Conservation (phyloP, 805 yeast genomes). For the Teunomyces cretensis region DNA sequence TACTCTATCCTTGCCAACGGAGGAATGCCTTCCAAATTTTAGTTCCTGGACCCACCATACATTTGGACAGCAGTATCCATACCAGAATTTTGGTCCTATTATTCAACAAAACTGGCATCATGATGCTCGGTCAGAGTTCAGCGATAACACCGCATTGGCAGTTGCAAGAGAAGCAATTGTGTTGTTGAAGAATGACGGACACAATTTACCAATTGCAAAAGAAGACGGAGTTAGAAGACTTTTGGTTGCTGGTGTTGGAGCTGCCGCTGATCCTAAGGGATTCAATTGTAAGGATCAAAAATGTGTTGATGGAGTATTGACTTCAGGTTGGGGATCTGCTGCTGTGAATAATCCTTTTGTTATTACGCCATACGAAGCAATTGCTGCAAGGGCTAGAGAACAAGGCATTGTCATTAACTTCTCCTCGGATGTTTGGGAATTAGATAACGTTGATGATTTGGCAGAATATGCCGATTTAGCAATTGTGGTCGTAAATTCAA, state of each 20-base stretch:
- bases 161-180: conserved; percentile 60
- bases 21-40: conserved; percentile 50
- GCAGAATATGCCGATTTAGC: conserved; percentile 54
- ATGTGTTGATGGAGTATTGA: conserved; percentile 52
- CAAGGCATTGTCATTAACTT: conserved; percentile 47
- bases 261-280: conserved; percentile 51
- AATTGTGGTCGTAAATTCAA: conserved; percentile 53
- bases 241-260: conserved; percentile 53
- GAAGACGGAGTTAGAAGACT: conserved; percentile 42
- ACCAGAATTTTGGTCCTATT: conserved; percentile 54
- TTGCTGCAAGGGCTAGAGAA: conserved; percentile 46
- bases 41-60: conserved; percentile 60
- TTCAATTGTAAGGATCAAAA: conserved; percentile 54
- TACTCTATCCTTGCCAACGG: conserved; percentile 34
- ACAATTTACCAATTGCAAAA: conserved; percentile 50
- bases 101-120: conserved; percentile 53
- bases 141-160: conserved; percentile 48
- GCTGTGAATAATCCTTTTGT: conserved; percentile 55
- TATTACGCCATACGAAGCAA: conserved; percentile 59
- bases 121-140: conserved; percentile 50
- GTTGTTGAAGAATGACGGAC: conserved; percentile 52
- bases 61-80: conserved; percentile 53
- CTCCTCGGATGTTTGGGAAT: conserved; percentile 46
- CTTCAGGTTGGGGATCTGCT: conserved; percentile 68
- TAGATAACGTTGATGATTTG: conserved; percentile 41